phyloP scores from a whole-genome alignment of 2,329 filamentous ascomycete species.

The Colletotrichum sp. region DNA sequence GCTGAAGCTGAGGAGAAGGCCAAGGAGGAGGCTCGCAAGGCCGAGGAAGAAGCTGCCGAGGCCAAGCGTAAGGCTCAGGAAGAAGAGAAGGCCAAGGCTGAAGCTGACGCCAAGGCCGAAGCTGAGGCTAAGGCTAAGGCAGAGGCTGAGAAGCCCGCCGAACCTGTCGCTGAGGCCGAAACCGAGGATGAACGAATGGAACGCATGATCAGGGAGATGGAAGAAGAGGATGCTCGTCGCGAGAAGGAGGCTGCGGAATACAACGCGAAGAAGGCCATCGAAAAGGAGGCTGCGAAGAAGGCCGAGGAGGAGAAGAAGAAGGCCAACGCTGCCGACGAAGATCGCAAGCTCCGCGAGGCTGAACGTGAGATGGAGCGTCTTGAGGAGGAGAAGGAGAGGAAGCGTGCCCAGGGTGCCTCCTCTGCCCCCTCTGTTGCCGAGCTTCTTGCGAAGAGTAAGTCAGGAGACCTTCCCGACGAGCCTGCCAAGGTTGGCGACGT shows the following conservation, averaged over 20 bases:
- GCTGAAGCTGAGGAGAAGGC: conserved; percentile 34
- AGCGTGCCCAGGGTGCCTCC: conserved; percentile 51
- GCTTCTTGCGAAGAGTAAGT: conserved; percentile 44
- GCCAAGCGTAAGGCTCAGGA: conserved; percentile 5
- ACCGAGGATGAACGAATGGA: conserved; percentile 61
- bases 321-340: conserved; percentile 58
- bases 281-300: conserved; percentile 53
- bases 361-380: conserved; percentile 75
- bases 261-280: conserved; percentile 46
- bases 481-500: conserved; percentile 43
- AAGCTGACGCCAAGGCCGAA: conserved; percentile 24
- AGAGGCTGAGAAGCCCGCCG: conserved; percentile 28
- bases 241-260: conserved; percentile 49
- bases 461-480: conserved; percentile 39
- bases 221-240: conserved; percentile 56
- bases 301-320: conserved; percentile 53
- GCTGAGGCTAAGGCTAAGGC: conserved; percentile 36
- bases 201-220: conserved; percentile 67
- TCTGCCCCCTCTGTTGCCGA: conserved; percentile 58
- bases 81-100: background rate
- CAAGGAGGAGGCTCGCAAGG: conserved; percentile 33
- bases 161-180: conserved; percentile 40
- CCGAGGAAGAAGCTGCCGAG: background rate
- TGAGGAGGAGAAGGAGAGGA: conserved; percentile 72
- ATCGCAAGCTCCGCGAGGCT: conserved; percentile 73